phyloP scores from a whole-genome alignment of 2,329 filamentous ascomycete genomes.

The Penicillium sp. region DNA sequence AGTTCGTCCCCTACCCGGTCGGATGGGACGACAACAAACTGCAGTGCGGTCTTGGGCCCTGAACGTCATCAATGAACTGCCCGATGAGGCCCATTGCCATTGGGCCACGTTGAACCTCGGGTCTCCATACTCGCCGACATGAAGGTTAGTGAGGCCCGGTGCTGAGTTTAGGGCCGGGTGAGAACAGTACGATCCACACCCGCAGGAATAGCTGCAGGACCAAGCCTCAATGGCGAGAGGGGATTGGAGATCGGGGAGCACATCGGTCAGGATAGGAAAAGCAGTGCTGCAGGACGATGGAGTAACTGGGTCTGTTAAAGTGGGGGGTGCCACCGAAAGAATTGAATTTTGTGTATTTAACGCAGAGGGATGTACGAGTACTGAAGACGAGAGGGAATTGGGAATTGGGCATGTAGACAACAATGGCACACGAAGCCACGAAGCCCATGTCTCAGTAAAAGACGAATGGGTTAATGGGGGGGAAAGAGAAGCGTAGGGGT shows the following conservation, averaged over 20 bases:
- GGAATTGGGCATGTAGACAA: not conserved
- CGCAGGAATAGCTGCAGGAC: conserved; percentile 33
- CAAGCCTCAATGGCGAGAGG: conserved; percentile 22
- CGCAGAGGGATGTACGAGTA: not conserved
- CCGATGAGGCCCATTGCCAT: conserved; percentile 33
- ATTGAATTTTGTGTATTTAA: conserved; percentile 4
- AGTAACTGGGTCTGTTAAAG: conserved; percentile 26
- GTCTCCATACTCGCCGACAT: conserved; percentile 29
- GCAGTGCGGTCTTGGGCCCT: conserved; percentile 32
- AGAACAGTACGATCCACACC: conserved; percentile 30
- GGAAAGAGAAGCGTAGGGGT: not conserved
- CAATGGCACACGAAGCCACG: conserved; percentile 2
- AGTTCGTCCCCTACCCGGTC: conserved; percentile 29
- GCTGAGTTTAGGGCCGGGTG: conserved; percentile 31
- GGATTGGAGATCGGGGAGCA: conserved; percentile 22
- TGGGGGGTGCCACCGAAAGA: conserved; percentile 31
- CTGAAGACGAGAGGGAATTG: not conserved
- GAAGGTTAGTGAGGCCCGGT: conserved; percentile 25
- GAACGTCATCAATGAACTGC: conserved; percentile 37
- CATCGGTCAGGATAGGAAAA: conserved; percentile 26
- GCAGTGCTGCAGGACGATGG: conserved; percentile 22
- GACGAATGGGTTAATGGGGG: not conserved
- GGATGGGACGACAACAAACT: conserved; percentile 30
- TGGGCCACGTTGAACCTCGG: conserved; percentile 44
- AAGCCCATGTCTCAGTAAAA: conserved; percentile 10